Evolutionary conservation across 331 rosid genomes (phyloP), one percentile per base, ranked within the genome.

Genomic region (Arachis monticola): DNA sequence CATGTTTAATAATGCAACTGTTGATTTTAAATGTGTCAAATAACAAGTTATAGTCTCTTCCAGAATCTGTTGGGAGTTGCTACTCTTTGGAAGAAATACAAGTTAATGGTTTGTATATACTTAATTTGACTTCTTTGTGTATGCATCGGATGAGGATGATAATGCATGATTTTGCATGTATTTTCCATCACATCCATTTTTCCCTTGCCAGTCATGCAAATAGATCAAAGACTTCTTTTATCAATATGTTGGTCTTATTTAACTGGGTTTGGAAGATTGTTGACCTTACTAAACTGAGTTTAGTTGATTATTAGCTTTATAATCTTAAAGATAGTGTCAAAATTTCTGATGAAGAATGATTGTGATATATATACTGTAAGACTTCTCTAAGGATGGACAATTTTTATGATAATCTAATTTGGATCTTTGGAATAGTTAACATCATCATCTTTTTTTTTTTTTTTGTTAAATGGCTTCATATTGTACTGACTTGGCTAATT

Each of bases 11-110:
- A 47, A 76, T 87, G 92, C 97, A 95, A 98, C 79, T 95, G 63
- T 74, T 82, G 83, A 84, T 95, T 82, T 83, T 95, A 78, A 89
- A 92, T 76, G 91, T 90, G 74, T 87, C 99, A 11, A 92, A 83
- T 60, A 95, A 95, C 91, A 85, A 90, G 83, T 79, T 95, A 59
- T 81, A 82, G 73, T 88, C 86, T 75, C 93, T 95, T 65, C 99
- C 98, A 46, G 98, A 95, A 81, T 95, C 97, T 72, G 85, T 95
- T 48, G 99, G 99, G 74, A 86, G 96, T 83, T 95, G 98, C 86
- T 86, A 86, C 85, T 95, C 97, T 75, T 82, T 95, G 68, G 98
- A 95, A 95, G 99, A 95, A 84, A 77, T 95, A 79, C 93, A 92
- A 85, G 97, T 98, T 44, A 82, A 92, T 81, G 96, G 98, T 95